Conservation (phyloP, 2,329 filamentous ascomycete species). For the Fusarium sp. region DNA sequence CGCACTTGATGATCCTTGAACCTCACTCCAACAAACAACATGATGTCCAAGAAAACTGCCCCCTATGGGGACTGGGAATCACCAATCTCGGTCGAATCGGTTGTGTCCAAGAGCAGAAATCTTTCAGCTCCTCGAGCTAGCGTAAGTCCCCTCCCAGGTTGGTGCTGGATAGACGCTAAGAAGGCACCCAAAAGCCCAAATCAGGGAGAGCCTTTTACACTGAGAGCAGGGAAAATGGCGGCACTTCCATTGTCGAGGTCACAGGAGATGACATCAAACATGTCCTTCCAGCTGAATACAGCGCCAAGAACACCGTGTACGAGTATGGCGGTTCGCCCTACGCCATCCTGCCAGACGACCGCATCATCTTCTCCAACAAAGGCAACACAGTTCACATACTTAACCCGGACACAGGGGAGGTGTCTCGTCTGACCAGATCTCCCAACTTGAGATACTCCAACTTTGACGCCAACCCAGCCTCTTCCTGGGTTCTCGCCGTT, state of each 20-base stretch:
- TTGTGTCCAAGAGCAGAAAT: constrained; percentile 53
- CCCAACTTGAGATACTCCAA: constrained; percentile 61
- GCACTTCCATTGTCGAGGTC: constrained; percentile 62
- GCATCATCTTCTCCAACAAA: constrained; percentile 64
- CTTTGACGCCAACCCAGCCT: constrained; percentile 59
- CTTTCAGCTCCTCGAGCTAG: constrained; percentile 56
- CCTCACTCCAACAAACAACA: constrained; percentile 22
- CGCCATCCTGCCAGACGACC: constrained; percentile 56
- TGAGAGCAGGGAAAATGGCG: constrained; percentile 58
- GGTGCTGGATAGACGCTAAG: neutral
- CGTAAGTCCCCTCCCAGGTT: constrained; percentile 42
- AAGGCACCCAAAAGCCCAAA: constrained; percentile 38
- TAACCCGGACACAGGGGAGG: constrained; percentile 54
- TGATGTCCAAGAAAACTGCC: constrained; percentile 40
- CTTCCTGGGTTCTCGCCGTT: constrained; percentile 65
- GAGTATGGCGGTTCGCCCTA: constrained; percentile 68
- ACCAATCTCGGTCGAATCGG: constrained; percentile 55
- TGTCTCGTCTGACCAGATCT: constrained; percentile 52
- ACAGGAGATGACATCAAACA: constrained; percentile 53
- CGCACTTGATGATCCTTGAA: constrained; percentile 26
- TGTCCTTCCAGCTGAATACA: constrained; percentile 61
- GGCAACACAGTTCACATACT: constrained; percentile 62
- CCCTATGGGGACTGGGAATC: constrained; percentile 60
- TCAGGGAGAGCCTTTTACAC: constrained; percentile 57
- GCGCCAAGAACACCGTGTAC: constrained; percentile 63